Conservation (phyloP, 441 rosid species). For the Gossypium lobatum region DNA sequence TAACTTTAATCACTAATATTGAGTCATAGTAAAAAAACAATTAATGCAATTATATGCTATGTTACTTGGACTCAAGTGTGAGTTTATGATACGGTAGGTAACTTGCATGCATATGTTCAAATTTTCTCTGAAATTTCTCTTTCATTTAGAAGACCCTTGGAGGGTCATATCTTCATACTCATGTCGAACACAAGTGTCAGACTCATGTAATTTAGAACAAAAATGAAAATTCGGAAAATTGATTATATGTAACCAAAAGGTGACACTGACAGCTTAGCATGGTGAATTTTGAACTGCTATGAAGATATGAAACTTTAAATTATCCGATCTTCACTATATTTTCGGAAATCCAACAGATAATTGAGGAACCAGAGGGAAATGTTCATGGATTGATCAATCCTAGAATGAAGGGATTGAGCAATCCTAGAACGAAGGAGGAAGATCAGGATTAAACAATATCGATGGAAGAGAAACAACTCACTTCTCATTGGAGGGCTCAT, state of each 20-base stretch:
- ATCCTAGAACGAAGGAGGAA: background rate
- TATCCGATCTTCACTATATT: background rate
- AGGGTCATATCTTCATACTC: too few species aligned
- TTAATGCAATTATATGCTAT: background rate
- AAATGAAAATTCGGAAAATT: too few species aligned
- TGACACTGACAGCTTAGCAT: background rate
- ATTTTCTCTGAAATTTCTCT: too few species aligned
- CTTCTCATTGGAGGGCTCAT: conserved; percentile 96
- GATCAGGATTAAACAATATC: background rate
- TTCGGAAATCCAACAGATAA: background rate
- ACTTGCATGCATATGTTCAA: too few species aligned
- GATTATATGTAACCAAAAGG: background rate
- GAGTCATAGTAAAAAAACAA: background rate
- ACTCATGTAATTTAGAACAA: too few species aligned
- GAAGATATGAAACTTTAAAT: background rate
- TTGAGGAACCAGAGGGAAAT: background rate
- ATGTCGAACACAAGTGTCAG: too few species aligned
- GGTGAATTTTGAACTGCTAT: background rate
- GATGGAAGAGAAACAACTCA: conserved; percentile 37
- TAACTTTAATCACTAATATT: background rate
- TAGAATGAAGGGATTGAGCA: background rate
- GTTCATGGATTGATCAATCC: background rate
- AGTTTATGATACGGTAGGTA: too few species aligned
- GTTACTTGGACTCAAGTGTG: too few species aligned
- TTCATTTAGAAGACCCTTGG: too few species aligned